A percentile compares a stretch with the other conserved stretches of the same genome.
Conservation (phyloP, 2,329 filamentous ascomycete species). For the Zasmidium cellare region DNA sequence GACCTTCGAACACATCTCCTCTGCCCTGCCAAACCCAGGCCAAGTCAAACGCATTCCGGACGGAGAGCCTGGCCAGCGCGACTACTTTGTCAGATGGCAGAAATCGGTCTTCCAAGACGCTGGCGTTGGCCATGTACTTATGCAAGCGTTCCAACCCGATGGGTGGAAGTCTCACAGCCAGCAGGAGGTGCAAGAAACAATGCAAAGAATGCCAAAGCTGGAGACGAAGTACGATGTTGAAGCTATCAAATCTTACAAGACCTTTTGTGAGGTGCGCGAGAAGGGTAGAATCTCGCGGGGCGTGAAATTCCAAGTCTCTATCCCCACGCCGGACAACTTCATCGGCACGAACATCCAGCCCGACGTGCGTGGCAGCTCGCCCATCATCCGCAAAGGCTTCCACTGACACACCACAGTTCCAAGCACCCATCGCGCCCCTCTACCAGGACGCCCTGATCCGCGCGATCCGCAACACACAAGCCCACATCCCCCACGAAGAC, state of each 20-base stretch:
- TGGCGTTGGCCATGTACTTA: constrained; percentile 23
- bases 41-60: constrained; percentile 42
- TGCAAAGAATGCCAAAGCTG: constrained; percentile 18
- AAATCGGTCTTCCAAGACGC: constrained; percentile 30
- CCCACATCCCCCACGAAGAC: constrained; percentile 34
- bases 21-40: constrained; percentile 30
- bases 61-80: constrained; percentile 41
- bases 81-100: constrained; percentile 39
- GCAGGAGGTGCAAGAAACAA: constrained; percentile 23
- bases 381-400: too few relatives aligned
- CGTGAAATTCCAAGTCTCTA: constrained; percentile 36
- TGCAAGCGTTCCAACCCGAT: constrained; percentile 22
- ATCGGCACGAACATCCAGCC: constrained; percentile 28
- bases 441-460: constrained; percentile 35
- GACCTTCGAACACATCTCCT: constrained; percentile 35
- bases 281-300: constrained; percentile 32
- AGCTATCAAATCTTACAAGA: constrained; percentile 36
- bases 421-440: constrained; percentile 31
- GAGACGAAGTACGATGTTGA: constrained; percentile 35
- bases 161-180: constrained; percentile 18
- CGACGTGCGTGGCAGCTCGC: constrained; percentile 4
- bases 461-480: constrained; percentile 32
- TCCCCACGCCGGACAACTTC: constrained; percentile 33
- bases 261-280: constrained; percentile 32
- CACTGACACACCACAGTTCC: constrained; percentile 17